These are phyloP conservation scores for Salvia hispanica DNA, from an alignment of 257 asterid species.

Conservation along the genomic window DNA sequence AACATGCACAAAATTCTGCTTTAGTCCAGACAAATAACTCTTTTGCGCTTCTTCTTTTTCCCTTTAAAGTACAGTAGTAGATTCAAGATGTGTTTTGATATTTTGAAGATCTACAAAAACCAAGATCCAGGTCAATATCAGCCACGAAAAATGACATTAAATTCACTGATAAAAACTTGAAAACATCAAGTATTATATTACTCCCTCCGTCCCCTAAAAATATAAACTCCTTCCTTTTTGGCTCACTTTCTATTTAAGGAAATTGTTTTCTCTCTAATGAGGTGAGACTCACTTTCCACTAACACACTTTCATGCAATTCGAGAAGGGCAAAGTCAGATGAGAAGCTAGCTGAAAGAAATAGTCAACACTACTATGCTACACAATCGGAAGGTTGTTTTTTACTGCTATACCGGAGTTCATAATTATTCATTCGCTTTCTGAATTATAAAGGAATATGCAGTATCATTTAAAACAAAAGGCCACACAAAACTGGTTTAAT, in stretches of 20 bases:
- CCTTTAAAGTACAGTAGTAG: neutral
- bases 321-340: too few relatives aligned
- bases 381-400: constrained; percentile 2
- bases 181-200: too few relatives aligned
- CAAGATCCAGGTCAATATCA: neutral
- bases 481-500: constrained; percentile 21
- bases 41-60: neutral
- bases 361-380: neutral
- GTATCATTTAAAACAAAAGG: constrained; percentile 14
- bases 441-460: constrained; percentile 5
- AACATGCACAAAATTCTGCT: neutral
- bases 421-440: neutral
- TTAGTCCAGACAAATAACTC: constrained; percentile 20
- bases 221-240: too few relatives aligned
- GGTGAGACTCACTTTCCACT: too few relatives aligned
- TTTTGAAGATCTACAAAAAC: constrained; percentile 3
- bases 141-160: constrained; percentile 9
- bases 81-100: too few relatives aligned
- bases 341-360: constrained; percentile 4
- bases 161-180: neutral
- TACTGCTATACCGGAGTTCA: too few relatives aligned
- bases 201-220: too few relatives aligned
- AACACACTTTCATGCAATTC: too few relatives aligned
- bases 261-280: too few relatives aligned
- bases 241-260: too few relatives aligned